phyloP scores from a whole-genome alignment of 768 basidiomycete genomes.

The Suillus cothurnatus region DNA sequence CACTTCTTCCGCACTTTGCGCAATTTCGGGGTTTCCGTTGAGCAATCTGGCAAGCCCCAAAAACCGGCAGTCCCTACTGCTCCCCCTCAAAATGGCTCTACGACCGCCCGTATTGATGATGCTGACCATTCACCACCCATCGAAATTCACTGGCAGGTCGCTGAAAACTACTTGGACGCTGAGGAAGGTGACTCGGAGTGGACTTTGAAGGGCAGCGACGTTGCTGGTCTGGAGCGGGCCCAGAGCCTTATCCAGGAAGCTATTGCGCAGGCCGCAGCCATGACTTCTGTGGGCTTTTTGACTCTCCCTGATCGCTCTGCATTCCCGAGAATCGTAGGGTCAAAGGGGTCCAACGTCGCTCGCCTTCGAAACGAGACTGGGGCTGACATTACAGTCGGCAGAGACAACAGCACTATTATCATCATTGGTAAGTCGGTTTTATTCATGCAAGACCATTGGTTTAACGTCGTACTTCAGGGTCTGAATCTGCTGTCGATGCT shows the following conservation, averaged over 20 bases:
- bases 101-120: constrained; percentile 87
- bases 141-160: constrained; percentile 74
- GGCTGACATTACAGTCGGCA: constrained; percentile 89
- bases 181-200: constrained; percentile 87
- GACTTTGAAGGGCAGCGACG: constrained; percentile 82
- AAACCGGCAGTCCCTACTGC: constrained; percentile 62
- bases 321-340: constrained; percentile 93
- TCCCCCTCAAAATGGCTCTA: constrained; percentile 44
- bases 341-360: constrained; percentile 88
- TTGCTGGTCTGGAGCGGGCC: constrained; percentile 76
- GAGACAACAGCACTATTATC: constrained; percentile 84
- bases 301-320: constrained; percentile 78
- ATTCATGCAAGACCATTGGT: constrained; percentile 6
- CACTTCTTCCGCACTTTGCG: constrained; percentile 85
- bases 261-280: constrained; percentile 68
- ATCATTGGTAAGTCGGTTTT: constrained; percentile 68
- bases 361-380: constrained; percentile 88
- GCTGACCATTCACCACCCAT: constrained; percentile 42
- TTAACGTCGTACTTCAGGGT: constrained; percentile 45
- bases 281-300: constrained; percentile 83
- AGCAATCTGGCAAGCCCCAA: constrained; percentile 67
- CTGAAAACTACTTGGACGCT: constrained; percentile 73
- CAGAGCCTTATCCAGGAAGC: constrained; percentile 66
- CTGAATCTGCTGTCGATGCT: constrained; percentile 64
- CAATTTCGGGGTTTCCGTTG: constrained; percentile 79